A percentile compares a stretch with the other conserved stretches of the same genome.
These are phyloP conservation scores for Maudiozyma saulgeensis DNA, from an alignment of 805 yeast species.

Conservation along the genomic window DNA sequence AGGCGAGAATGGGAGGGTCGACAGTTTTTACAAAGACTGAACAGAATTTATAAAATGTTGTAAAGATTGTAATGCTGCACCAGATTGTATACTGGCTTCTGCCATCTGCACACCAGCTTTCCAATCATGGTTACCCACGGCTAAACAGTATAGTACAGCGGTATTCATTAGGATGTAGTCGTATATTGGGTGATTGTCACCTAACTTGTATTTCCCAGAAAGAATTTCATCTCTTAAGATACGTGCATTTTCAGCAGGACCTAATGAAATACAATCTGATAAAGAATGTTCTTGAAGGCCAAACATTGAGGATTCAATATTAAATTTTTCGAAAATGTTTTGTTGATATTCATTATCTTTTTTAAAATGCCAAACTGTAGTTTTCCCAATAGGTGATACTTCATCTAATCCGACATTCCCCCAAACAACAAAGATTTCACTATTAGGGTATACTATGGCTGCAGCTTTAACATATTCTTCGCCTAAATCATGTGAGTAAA, in stretches of 20 bases:
- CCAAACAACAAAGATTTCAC: constrained; percentile 77
- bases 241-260: constrained; percentile 77
- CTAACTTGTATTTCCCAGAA: constrained; percentile 35
- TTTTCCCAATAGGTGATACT: constrained; percentile 78
- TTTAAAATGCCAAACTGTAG: constrained; percentile 65
- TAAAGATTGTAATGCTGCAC: constrained; percentile 56
- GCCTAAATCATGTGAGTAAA: constrained; percentile 71
- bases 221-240: constrained; percentile 34
- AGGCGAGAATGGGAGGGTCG: no score
- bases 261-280: constrained; percentile 64
- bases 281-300: constrained; percentile 69
- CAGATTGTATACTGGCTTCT: constrained; percentile 52
- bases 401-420: constrained; percentile 91
- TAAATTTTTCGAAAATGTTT: constrained; percentile 30
- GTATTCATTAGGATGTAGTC: constrained; percentile 89
- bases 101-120: constrained; percentile 71
- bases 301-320: constrained; percentile 64
- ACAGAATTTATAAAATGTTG: constrained; percentile 34
- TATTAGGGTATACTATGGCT: constrained; percentile 37
- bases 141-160: constrained; percentile 75
- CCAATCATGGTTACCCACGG: constrained; percentile 64
- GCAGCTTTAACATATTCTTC: constrained; percentile 78
- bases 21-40: not conserved
- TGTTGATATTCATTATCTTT: not conserved
- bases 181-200: constrained; percentile 52